Base-by-base conservation (phyloP, 1,139 yeast species). In the Tardiomyces digboiensis region DNA sequence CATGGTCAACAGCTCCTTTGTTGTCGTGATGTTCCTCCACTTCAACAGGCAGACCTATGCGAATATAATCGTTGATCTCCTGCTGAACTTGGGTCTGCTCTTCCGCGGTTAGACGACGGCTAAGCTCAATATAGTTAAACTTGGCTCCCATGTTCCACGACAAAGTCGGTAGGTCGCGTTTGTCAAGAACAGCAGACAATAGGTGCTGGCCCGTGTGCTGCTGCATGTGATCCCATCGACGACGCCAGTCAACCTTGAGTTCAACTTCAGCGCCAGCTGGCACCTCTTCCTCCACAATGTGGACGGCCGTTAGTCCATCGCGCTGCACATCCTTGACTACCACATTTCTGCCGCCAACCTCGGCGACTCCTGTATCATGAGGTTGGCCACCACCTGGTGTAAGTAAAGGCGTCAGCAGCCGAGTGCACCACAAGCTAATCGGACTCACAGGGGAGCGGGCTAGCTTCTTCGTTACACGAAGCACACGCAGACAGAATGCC, bases 171-270 rank as follows among this genome's bases (percentile, higher is more conserved):
- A 83, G 60, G 4, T 72, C 65, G 48, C 74, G 73, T 42, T 71
- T 71, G 55, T 87, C 95, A 48, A 87, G 65, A 2, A 86, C 72
- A 0, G 95, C 95, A 38, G 91, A 81, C 19, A 87, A 64, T 39
- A 87, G 67, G 62, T 87, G 95, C 61, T 87, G 96, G 1, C 95
- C 95, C 1, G 95, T 84, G 56, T 87, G 96, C 59, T 87, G 95
- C 58, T 87, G 95, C 95, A 87, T 86, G 48, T 80, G 79, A 60
- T 86, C 95, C 45, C 78, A 63, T 47, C 95, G 68, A 49, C 84
- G 71, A 2, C 61, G 61, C 93, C 93, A 84, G 60, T 87, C 80
- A 2, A 87, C 66, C n/a, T 68, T 61, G 44, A 86, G 58, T 8
- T 65, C 60, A 1, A 87, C 94, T 36, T 65, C 59, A 0, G 80